Evolutionary conservation across 1,139 yeast species (phyloP).

Genomic region (Saccharomycopsis hybrid): DNA sequence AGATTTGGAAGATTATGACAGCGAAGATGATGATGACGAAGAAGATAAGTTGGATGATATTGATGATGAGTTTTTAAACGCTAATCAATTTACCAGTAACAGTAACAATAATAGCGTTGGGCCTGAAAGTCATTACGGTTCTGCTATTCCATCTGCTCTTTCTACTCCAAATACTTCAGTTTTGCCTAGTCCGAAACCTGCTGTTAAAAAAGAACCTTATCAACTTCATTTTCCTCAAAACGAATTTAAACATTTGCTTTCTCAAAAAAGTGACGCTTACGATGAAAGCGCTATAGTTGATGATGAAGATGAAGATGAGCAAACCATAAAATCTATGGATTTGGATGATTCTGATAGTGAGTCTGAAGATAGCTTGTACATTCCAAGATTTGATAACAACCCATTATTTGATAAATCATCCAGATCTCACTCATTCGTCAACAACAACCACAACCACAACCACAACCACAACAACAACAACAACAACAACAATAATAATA

Average conservation of each 20-base stretch:
- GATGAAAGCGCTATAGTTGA: slow-evolving; percentile 9
- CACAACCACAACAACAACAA: too few species aligned
- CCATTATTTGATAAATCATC: slow-evolving; percentile 5
- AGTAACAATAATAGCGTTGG: too few species aligned
- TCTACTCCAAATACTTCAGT: slow-evolving; percentile 16
- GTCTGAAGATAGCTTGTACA: slow-evolving; percentile 9
- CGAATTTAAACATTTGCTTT: too few species aligned
- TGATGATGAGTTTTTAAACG: slow-evolving; percentile 29
- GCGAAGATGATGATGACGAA: slow-evolving; percentile 41
- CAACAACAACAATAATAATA: too few species aligned
- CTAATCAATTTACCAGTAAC: too few species aligned
- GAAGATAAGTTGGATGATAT: slow-evolving; percentile 31
- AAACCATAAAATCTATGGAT: slow-evolving; percentile 10
- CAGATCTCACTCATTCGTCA: slow-evolving; percentile 16
- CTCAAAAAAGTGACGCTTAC: slow-evolving; percentile 1
- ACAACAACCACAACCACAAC: too few species aligned
- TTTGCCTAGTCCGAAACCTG: slow-evolving; percentile 8
- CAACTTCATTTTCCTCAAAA: too few species aligned
- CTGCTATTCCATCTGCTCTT: slow-evolving; percentile 39
- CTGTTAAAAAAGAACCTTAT: background rate
- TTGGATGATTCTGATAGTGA: slow-evolving; percentile 10
- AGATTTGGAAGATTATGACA: slow-evolving; percentile 44
- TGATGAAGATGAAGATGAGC: slow-evolving; percentile 6
- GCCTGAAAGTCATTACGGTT: slow-evolving; percentile 43
- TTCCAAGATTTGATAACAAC: slow-evolving; percentile 10